phyloP scores from a whole-genome alignment of 208 protist genomes.

The Endotrypanum monterogeii region DNA sequence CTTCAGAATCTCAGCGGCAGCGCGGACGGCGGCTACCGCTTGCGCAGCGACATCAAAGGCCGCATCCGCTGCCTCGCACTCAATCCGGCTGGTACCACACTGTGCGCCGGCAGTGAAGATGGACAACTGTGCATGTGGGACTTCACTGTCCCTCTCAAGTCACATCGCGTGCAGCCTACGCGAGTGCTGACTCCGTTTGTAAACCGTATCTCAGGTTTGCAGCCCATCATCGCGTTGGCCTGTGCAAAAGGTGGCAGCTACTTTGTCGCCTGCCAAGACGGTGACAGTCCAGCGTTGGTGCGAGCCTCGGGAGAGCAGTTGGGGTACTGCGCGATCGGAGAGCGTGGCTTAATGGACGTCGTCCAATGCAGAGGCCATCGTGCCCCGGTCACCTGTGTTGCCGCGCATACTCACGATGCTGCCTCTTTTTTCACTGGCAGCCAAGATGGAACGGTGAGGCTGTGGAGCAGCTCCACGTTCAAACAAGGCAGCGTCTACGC shows the following conservation, averaged over 20 bases:
- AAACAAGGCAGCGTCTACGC: constrained; percentile 57
- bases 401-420: constrained; percentile 37
- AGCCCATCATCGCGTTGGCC: constrained; percentile 65
- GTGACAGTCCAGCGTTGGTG: constrained; percentile 67
- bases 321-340: constrained; percentile 74
- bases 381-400: constrained; percentile 62
- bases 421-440: constrained; percentile 58
- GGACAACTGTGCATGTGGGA: constrained; percentile 83
- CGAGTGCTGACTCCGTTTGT: constrained; percentile 82
- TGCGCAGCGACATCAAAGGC: constrained; percentile 53
- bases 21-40: constrained; percentile 24
- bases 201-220: constrained; percentile 76
- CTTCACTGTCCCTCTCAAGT: constrained; percentile 45
- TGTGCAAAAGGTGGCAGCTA: constrained; percentile 49
- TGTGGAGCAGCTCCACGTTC: constrained; percentile 52
- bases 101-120: constrained; percentile 75
- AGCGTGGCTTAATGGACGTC: constrained; percentile 73
- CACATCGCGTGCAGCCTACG: constrained; percentile 51
- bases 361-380: constrained; percentile 77
- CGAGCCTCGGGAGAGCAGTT: constrained; percentile 53
- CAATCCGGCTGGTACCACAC: constrained; percentile 42
- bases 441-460: constrained; percentile 76
- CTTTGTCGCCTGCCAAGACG: constrained; percentile 82
- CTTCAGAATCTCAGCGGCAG: neutral
- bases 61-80: constrained; percentile 61